Percentiles rank a stretch among this genome's conserved stretches.
Conservation (phyloP, 2,329 filamentous ascomycete species). For the Coleophoma eucalyptorum region DNA sequence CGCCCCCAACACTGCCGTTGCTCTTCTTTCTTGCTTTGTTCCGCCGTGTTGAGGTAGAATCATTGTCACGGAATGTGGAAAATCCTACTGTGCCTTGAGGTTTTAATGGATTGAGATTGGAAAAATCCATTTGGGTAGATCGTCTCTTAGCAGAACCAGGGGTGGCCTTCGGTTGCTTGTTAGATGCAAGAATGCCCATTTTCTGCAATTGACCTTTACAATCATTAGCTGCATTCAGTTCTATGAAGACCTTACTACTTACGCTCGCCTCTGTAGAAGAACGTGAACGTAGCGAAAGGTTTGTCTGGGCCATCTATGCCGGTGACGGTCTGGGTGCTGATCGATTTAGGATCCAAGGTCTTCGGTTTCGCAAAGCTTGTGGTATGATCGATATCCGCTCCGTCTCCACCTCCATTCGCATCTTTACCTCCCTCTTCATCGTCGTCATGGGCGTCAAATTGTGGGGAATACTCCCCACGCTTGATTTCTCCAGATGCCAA, state of each 20-base stretch:
- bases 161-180: slow-evolving; percentile 59
- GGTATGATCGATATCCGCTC: slow-evolving; percentile 89
- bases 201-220: slow-evolving; percentile 83
- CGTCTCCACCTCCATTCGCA: slow-evolving; percentile 54
- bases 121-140: slow-evolving; percentile 81
- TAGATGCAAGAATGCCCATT: slow-evolving; percentile 78
- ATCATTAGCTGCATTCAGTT: no score
- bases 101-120: slow-evolving; percentile 79
- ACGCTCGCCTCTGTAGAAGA: slow-evolving; percentile 96
- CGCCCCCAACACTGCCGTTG: slow-evolving; percentile 49
- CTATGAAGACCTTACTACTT: slow-evolving; percentile 36
- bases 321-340: slow-evolving; percentile 98
- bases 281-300: slow-evolving; percentile 95
- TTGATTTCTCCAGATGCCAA: slow-evolving; percentile 96
- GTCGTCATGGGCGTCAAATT: slow-evolving; percentile 95
- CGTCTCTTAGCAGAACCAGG: slow-evolving; percentile 68
- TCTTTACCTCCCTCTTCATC: slow-evolving; percentile 62
- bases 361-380: slow-evolving; percentile 98
- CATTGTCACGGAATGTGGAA: slow-evolving; percentile 76
- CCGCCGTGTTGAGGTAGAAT: slow-evolving; percentile 50
- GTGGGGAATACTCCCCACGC: slow-evolving; percentile 94
- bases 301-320: slow-evolving; percentile 95
- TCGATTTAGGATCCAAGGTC: slow-evolving; percentile 91
- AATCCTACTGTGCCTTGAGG: slow-evolving; percentile 87
- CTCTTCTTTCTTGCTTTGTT: slow-evolving; percentile 59